A percentile compares a stretch with the other conserved stretches of the same genome.
Evolutionary conservation across 2,329 filamentous ascomycete species (phyloP).

Genomic region (Aspergillus vadensis): DNA sequence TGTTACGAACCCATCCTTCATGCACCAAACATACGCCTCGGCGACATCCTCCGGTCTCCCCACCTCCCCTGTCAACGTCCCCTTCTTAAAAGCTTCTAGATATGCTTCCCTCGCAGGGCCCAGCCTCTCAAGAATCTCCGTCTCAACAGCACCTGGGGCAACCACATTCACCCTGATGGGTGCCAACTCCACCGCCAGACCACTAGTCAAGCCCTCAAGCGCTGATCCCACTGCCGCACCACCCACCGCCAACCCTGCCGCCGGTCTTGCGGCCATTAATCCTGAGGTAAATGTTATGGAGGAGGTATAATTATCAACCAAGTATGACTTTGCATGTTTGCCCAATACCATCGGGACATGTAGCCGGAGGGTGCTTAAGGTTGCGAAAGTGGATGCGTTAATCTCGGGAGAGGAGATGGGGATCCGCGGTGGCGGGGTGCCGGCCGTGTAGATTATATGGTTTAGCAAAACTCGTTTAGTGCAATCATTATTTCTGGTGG

Average conservation of each 20-base stretch:
- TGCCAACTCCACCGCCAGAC: conserved; percentile 45
- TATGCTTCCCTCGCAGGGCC: conserved; percentile 24
- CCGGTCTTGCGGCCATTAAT: conserved; percentile 36
- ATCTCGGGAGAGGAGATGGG: conserved; percentile 33
- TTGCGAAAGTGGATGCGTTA: conserved; percentile 18
- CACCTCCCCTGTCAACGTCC: conserved; percentile 28
- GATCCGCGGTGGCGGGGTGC: conserved; percentile 33
- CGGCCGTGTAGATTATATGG: conserved; percentile 57
- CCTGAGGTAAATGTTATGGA: conserved; percentile 48
- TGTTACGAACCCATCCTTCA: conserved; percentile 47
- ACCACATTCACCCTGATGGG: conserved; percentile 49
- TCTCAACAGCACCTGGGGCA: conserved; percentile 44
- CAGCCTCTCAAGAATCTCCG: conserved; percentile 37
- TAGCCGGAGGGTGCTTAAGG: conserved; percentile 36
- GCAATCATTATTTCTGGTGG: conserved; percentile 7
- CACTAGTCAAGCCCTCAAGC: conserved; percentile 37
- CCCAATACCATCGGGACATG: conserved; percentile 41
- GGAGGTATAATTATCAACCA: conserved; percentile 29
- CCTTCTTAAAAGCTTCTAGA: conserved; percentile 28
- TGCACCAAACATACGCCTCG: conserved; percentile 48
- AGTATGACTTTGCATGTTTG: conserved; percentile 43
- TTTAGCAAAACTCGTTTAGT: conserved; percentile 38
- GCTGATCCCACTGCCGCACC: conserved; percentile 28
- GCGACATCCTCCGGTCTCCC: conserved; percentile 42
- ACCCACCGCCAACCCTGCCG: conserved; percentile 34